These are phyloP conservation scores for Candida dendrica DNA, from an alignment of 805 yeast species.

Conservation along the genomic window DNA sequence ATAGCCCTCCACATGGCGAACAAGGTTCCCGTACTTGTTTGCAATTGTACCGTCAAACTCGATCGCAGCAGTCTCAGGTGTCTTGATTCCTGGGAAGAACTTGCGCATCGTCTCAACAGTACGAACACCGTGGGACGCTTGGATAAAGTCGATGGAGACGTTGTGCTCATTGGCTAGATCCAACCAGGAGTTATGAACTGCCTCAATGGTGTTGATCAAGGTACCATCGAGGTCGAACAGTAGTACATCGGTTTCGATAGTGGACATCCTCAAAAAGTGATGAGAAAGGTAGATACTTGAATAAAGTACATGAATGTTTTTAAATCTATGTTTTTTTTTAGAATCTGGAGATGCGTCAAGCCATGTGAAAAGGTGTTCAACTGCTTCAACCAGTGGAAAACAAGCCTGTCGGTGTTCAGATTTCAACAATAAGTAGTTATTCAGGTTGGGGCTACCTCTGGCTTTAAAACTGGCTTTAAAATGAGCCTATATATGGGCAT, in stretches of 20 bases:
- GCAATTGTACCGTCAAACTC: slow-evolving; percentile 58
- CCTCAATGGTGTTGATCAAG: slow-evolving; percentile 72
- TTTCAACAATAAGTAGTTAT: too few species aligned
- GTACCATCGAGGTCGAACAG: slow-evolving; percentile 88
- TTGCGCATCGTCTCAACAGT: slow-evolving; percentile 70
- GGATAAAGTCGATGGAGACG: slow-evolving; percentile 46
- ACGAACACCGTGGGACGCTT: slow-evolving; percentile 63
- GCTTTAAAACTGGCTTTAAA: too few species aligned
- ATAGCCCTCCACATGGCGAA: slow-evolving; percentile 73
- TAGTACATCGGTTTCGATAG: slow-evolving; percentile 15
- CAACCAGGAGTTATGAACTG: slow-evolving; percentile 79
- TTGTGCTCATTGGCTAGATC: slow-evolving; percentile 64
- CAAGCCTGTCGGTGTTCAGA: too few species aligned
- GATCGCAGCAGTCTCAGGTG: slow-evolving; percentile 52
- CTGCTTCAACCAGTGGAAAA: too few species aligned
- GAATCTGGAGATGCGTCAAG: too few species aligned
- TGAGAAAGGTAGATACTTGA: too few species aligned
- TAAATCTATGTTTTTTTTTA: too few species aligned
- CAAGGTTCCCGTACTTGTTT: slow-evolving; percentile 62
- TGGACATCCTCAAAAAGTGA: too few species aligned
- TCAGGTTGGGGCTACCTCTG: too few species aligned
- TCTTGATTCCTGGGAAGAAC: slow-evolving; percentile 71
- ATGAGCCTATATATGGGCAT: too few species aligned
- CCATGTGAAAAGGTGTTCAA: too few species aligned
- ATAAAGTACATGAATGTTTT: too few species aligned